Percentiles rank a stretch among this genome's conserved stretches.
Conservation (phyloP, 1,139 yeast species). For the Pichia sp. region DNA sequence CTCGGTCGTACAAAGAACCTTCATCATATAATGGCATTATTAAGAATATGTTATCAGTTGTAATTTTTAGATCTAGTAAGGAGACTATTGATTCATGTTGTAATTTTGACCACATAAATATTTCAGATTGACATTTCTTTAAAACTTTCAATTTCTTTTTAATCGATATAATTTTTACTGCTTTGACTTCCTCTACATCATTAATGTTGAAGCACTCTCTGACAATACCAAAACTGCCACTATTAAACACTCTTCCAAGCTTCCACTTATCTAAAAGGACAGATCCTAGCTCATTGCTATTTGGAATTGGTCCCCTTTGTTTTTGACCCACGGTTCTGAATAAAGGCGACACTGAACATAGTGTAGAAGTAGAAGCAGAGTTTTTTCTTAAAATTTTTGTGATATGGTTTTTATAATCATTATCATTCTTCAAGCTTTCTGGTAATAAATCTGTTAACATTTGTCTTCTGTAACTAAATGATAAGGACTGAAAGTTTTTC, state of each 20-base stretch:
- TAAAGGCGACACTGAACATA: constrained; percentile 5
- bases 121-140: constrained; percentile 61
- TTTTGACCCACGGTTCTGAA: constrained; percentile 1
- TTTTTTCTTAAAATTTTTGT: constrained; percentile 25
- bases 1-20: constrained; percentile 78
- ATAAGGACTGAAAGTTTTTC: constrained; percentile 52
- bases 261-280: constrained; percentile 47
- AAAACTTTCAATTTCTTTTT: constrained; percentile 37
- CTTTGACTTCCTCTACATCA: constrained; percentile 36
- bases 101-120: constrained; percentile 64
- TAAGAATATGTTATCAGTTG: constrained; percentile 60
- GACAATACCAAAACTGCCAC: constrained; percentile 91
- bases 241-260: constrained; percentile 74
- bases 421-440: constrained; percentile 25
- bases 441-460: constrained; percentile 52
- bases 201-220: constrained; percentile 42
- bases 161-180: constrained; percentile 69
- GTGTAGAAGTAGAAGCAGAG: constrained; percentile 14
- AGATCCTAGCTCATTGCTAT: constrained; percentile 57
- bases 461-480: constrained; percentile 63
- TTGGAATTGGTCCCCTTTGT: constrained; percentile 12
- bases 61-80: constrained; percentile 54
- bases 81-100: constrained; percentile 62
- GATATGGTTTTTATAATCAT: constrained; percentile 28
- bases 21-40: constrained; percentile 65